Conservation (phyloP, 2,329 filamentous ascomycete species). For the Sordariomycetes sp. region DNA sequence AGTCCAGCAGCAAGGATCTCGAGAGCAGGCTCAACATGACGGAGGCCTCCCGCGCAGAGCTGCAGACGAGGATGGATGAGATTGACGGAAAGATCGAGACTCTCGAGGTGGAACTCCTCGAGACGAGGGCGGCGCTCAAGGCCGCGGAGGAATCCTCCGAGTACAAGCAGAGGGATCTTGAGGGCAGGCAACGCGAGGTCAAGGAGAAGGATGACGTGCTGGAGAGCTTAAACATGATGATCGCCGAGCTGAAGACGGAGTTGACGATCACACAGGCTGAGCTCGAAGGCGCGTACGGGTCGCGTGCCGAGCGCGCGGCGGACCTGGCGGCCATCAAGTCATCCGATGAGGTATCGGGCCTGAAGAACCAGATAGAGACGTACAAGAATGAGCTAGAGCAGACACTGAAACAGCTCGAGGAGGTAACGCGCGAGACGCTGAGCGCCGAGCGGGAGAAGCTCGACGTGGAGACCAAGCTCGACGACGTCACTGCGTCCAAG, state of each 20-base stretch:
- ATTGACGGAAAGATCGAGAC: slow-evolving; percentile 19
- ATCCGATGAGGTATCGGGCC: slow-evolving; percentile 30
- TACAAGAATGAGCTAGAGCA: slow-evolving; percentile 39
- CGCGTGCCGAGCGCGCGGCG: slow-evolving; percentile 45
- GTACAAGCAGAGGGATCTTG: slow-evolving; percentile 30
- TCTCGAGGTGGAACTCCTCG: slow-evolving; percentile 24
- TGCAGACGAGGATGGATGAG: slow-evolving; percentile 12
- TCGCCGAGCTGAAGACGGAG: slow-evolving; percentile 51
- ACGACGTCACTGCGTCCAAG: slow-evolving; percentile 24
- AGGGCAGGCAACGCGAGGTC: slow-evolving; percentile 22
- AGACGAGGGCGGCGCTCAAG: slow-evolving; percentile 20
- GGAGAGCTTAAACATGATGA: slow-evolving; percentile 36
- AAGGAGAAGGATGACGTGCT: slow-evolving; percentile 39
- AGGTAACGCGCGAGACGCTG: slow-evolving; percentile 41
- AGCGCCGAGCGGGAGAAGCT: slow-evolving; percentile 38
- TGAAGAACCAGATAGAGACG: slow-evolving; percentile 35
- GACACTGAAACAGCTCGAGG: slow-evolving; percentile 40
- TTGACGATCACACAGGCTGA: slow-evolving; percentile 50
- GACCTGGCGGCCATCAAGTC: slow-evolving; percentile 45
- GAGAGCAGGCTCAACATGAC: slow-evolving; percentile 6
- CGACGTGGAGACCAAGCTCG: slow-evolving; percentile 29
- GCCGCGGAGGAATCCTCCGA: slow-evolving; percentile 24
- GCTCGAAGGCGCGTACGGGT: slow-evolving; percentile 50
- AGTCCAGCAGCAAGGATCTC: slow-evolving; percentile 16
- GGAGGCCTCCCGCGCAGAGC: slow-evolving; percentile 8